Base-by-base conservation (phyloP, 129 eudicot species). In the Chrysanthemum lavandulifolium region DNA sequence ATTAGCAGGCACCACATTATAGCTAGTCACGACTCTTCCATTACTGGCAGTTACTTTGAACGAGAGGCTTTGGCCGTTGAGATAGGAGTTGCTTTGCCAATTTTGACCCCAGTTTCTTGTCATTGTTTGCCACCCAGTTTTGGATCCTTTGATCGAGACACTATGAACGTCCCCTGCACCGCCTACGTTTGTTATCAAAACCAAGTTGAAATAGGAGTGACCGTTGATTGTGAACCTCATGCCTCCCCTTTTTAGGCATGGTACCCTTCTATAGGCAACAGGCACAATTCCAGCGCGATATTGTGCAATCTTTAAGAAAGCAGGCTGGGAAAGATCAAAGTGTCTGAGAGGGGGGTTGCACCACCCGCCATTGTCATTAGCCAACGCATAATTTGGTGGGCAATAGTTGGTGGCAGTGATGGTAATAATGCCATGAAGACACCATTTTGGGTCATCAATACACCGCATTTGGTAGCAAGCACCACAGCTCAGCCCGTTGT, bases 31-130 rank as follows among this genome's bases (percentile, higher is more conserved):
- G 14, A 86, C 84, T 75, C 77, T 82, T 48, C 91, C 91, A 45
- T 86, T 85, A 52, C 91, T 67, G 19, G 87, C 82, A 10, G 79
- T 84, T n/a, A 86, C 81, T 27, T 75, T 76, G 64, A 86, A 89
- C 5, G 91, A 86, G 21, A 89, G 91, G 65, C 82, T 61, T 72
- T 89, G 96, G 52, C 91, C 87, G 16, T 86, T 51, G 8, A 89
- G 92, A 55, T 81, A 68, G 13, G 84, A 69, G 67, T 88, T 83
- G 80, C 86, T 88, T 76, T 88, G 90, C 95, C 95, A 88, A 21
- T 86, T 89, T 67, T 89, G 96, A 14, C 89, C 96, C 91, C 96
- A 89, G 11, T 89, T 89, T 61, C 96, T 79, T 1, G 89, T 59
- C 96, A 89, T 79, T 13, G 73, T 74, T 68, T 79, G 80, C 96